Evolutionary conservation across 1,284 basidiomycete species (phyloP).

Genomic region (Cryptococcus sp.): DNA sequence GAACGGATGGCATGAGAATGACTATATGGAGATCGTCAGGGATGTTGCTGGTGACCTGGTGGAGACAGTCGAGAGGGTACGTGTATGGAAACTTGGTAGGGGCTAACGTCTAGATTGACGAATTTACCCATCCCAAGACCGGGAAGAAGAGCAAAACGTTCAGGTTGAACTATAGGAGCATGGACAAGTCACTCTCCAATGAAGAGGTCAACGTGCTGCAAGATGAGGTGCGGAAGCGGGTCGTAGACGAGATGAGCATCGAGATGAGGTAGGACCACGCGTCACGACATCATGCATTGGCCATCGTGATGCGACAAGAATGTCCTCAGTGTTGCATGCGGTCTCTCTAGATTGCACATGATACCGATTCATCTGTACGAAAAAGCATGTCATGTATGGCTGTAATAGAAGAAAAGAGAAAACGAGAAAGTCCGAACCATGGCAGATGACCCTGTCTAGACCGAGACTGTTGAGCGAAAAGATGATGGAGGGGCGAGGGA

Average conservation of each 20-base stretch:
- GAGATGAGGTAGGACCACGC: constrained; percentile 48
- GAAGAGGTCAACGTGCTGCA: constrained; percentile 83
- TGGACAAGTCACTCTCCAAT: constrained; percentile 90
- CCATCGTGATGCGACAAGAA: too few relatives aligned
- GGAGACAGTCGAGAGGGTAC: constrained; percentile 80
- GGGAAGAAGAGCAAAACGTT: constrained; percentile 75
- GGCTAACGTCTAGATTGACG: constrained; percentile 65
- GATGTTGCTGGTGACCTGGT: constrained; percentile 87
- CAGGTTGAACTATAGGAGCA: constrained; percentile 89
- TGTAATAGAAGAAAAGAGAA: too few relatives aligned
- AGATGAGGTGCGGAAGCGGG: constrained; percentile 44
- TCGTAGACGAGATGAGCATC: constrained; percentile 49
- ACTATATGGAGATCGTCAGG: constrained; percentile 90
- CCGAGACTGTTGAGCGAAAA: too few relatives aligned
- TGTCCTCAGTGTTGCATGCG: too few relatives aligned
- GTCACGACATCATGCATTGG: too few relatives aligned
- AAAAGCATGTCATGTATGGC: too few relatives aligned
- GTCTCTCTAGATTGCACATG: too few relatives aligned
- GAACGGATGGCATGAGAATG: constrained; percentile 76
- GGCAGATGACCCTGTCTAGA: too few relatives aligned
- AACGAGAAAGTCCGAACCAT: too few relatives aligned
- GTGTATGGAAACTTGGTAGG: constrained; percentile 17
- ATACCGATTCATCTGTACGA: too few relatives aligned
- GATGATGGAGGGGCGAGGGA: too few relatives aligned
- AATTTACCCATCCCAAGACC: constrained; percentile 87